Evolutionary conservation across 1,284 basidiomycete species (phyloP).

Genomic region (Cryptococcus sp.): DNA sequence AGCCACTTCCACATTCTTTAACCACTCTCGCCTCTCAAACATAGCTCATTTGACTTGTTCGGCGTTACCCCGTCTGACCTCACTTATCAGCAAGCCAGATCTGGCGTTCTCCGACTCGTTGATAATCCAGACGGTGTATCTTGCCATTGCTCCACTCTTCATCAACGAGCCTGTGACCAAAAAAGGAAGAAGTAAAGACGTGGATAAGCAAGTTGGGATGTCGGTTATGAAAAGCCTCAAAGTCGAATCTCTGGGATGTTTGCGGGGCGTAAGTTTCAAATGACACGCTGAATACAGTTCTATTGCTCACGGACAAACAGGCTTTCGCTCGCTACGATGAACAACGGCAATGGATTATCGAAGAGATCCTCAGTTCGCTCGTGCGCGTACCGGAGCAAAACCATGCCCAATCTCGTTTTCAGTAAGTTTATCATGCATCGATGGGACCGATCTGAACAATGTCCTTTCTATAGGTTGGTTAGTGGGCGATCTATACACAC

Average conservation of each 20-base stretch:
- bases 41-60: conserved; percentile 65
- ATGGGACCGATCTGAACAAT: not conserved
- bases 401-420: conserved; percentile 80
- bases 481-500: conserved; percentile 76
- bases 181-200: conserved; percentile 57
- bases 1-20: conserved; percentile 34
- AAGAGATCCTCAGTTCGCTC: conserved; percentile 86
- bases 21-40: conserved; percentile 60
- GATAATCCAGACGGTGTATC: conserved; percentile 86
- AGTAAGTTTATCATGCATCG: conserved; percentile 57
- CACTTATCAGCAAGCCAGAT: conserved; percentile 54
- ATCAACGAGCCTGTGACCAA: conserved; percentile 62
- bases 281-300: not conserved
- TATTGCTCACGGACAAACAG: conserved; percentile 50
- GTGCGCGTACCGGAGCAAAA: conserved; percentile 87
- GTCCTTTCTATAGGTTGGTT: conserved; percentile 42
- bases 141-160: conserved; percentile 90
- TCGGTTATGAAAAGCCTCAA: conserved; percentile 72
- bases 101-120: conserved; percentile 78
- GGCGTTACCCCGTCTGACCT: conserved; percentile 47
- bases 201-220: conserved; percentile 63
- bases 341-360: conserved; percentile 92
- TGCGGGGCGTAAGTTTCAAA: conserved; percentile 72
- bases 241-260: conserved; percentile 75
- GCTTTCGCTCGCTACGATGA: conserved; percentile 86